Evolutionary conservation across 2,329 filamentous ascomycete species (phyloP), one percentile per base, ranked within the genome.

Genomic region (Colletotrichum zoysiae): DNA sequence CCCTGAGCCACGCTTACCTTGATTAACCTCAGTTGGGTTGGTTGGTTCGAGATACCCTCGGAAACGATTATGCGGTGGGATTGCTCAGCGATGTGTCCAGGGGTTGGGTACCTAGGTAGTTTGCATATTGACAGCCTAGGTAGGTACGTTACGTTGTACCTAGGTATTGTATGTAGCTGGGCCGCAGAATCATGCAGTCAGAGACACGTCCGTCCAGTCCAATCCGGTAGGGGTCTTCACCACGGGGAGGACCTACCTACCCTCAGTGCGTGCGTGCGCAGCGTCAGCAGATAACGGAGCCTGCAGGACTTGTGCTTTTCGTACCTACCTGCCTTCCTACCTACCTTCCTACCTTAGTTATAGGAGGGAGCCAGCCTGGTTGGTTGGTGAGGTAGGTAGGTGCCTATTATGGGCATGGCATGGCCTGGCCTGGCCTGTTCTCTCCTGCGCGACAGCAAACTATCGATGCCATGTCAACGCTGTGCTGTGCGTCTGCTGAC

Each of bases 1-100:
- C 64, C 69, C 69, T 71, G 69, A 59, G n/a, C 58, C 38, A 67
- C 50, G 68, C 68, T 71, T 70, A 51, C 55, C 48, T 70, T 16
- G 23, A 56, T 63, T 63, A 53, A 53, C 48, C 60, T 53, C 38
- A 63, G 20, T 63, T 38, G 60, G 56, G 46, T 63, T 63, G 56
- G 46, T 63, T 63, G 60, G 60, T 42, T 16, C 60, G 23, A 40
- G 60, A 63, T 63, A 40, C 60, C 46, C 33, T 63, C 18, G 11
- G 51, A 42, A 12, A 30, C 35, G 33, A 26, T 26, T 30, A 40
- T 33, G 48, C 30, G 16, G 44, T 50, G 35, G 30, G 18, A 63
- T 51, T n/a, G 38, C 38, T 30, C 38, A 70, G 59, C 65, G 30
- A 18, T 12, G 35, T 42, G 16, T 38, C 18, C 23, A 44, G 38